These are phyloP conservation scores for Coemansia nantahalensis DNA, from an alignment of 192 early-diverging fungal genomes.

Conservation along the genomic window DNA sequence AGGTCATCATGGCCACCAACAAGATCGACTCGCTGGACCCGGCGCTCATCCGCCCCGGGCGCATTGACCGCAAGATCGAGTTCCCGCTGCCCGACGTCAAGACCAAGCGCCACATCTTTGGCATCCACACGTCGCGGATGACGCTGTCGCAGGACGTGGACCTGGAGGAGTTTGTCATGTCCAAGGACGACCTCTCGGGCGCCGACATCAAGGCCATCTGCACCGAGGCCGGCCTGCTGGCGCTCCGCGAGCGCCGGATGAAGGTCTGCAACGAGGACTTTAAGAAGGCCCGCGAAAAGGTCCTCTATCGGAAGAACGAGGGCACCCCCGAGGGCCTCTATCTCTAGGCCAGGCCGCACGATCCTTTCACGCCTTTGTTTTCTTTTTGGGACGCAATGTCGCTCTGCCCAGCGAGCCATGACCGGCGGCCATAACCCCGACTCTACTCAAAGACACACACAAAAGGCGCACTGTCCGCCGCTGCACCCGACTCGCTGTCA, in stretches of 20 bases:
- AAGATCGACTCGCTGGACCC: conserved; percentile 96
- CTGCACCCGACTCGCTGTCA: no score
- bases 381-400: no score
- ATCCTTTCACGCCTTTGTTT: no score
- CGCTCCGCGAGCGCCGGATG: conserved; percentile 97
- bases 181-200: conserved; percentile 97
- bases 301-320: conserved; percentile 97
- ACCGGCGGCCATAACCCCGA: no score
- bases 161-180: conserved; percentile 98
- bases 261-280: conserved; percentile 97
- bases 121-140: conserved; percentile 94
- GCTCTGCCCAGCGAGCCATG: no score
- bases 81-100: conserved; percentile 97
- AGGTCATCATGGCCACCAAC: conserved; percentile 99
- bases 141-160: conserved; percentile 94
- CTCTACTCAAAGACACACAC: no score
- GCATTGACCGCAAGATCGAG: conserved; percentile 99
- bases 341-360: no score
- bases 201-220: conserved; percentile 99
- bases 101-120: conserved; percentile 96
- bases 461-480: no score
- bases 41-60: conserved; percentile 92
- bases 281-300: conserved; percentile 98
- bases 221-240: conserved; percentile 97
- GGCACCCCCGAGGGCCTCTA: conserved; percentile 97